Base-by-base conservation (phyloP, 495 filamentous ascomycete genomes). In the Penicillium steckii region DNA sequence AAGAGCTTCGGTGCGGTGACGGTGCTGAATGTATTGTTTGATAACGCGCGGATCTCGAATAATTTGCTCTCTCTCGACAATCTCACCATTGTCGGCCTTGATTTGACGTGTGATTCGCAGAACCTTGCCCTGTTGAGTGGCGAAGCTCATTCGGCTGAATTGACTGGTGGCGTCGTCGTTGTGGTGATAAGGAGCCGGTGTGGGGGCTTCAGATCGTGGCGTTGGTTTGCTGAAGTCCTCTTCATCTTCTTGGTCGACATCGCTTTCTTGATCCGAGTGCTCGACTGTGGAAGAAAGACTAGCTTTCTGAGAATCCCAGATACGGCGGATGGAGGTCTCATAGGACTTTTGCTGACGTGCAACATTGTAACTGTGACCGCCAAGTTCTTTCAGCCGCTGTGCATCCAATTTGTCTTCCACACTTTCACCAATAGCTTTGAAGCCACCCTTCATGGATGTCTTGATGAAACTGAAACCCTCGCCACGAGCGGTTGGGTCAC, bases 391-490 rank as follows among this genome's bases (percentile, higher is more conserved):
- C 49, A 87, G 78, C 56, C 88, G 82, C 54, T 87, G 80, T n/a
- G 84, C 85, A 48, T 89, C 88, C 32, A 95, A 82, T 52, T 90
- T 95, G 43, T 95, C 90, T 32, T 87, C 81, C 2, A 90, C 88
- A 57, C 90, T 93, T 60, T 96, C 90, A 8, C 93, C 88, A 50
- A 90, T 79, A 25, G 91, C 88, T 59, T 95, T 89, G 72, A 94
- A 99, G 2, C 94, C 94, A 41, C 94, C 94, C 68, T 99, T 99
- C 94, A 99, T 99, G 10, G 89, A 95, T 0, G 90, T 96, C 60
- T 91, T 89, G 57, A 99, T 87, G 66, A 97, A 96, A 65, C 87
- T 96, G 74, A 97, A 93, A 2, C 89, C 94, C 49, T 95, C 85
- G 2, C 94, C 94, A 57, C 90, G 88, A 9, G 91, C 90, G 7